Conservation (phyloP, 1,139 yeast species). For the Hyphopichia burtonii region DNA sequence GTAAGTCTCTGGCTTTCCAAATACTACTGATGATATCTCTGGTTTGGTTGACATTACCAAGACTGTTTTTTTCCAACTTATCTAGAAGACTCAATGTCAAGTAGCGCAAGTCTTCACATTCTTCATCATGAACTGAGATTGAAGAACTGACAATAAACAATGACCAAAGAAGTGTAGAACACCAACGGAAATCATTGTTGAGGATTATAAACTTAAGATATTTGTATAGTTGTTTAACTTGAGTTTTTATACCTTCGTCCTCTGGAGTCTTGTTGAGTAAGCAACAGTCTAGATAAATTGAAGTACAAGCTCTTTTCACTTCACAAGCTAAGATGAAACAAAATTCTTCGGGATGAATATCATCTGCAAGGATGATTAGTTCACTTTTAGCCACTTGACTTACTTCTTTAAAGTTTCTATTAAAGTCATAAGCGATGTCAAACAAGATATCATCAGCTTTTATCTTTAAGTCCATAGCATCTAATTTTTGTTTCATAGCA, state of each 20-base stretch:
- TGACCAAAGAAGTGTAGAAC: conserved; percentile 25
- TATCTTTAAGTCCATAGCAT: conserved; percentile 9
- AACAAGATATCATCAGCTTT: conserved; percentile 3
- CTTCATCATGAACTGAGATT: conserved; percentile 18
- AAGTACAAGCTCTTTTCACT: conserved; percentile 22
- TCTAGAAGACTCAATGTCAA: conserved; percentile 22
- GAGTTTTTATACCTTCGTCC: conserved; percentile 12
- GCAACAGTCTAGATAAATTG: conserved; percentile 27
- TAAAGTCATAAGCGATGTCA: conserved; percentile 2
- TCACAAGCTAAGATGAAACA: conserved; percentile 29
- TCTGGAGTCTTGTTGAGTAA: conserved; percentile 18
- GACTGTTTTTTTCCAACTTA: conserved; percentile 20
- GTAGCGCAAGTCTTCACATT: conserved; percentile 27
- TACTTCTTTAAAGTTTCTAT: conserved; percentile 1
- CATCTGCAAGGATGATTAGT: conserved; percentile 9
- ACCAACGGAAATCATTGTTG: conserved; percentile 27
- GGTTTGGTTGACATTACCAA: conserved; percentile 27
- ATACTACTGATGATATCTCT: conserved; percentile 18
- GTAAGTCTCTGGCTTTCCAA: conserved; percentile 30
- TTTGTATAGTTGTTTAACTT: conserved; percentile 16
- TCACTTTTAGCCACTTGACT: conserved; percentile 9
- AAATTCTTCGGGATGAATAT: conserved; percentile 18
- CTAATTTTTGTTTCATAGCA: conserved; percentile 12
- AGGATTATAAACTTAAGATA: conserved; percentile 23
- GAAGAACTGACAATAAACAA: conserved; percentile 24